Conservation (phyloP, 2,329 filamentous ascomycete genomes). For the Clarireedia monteithiana region DNA sequence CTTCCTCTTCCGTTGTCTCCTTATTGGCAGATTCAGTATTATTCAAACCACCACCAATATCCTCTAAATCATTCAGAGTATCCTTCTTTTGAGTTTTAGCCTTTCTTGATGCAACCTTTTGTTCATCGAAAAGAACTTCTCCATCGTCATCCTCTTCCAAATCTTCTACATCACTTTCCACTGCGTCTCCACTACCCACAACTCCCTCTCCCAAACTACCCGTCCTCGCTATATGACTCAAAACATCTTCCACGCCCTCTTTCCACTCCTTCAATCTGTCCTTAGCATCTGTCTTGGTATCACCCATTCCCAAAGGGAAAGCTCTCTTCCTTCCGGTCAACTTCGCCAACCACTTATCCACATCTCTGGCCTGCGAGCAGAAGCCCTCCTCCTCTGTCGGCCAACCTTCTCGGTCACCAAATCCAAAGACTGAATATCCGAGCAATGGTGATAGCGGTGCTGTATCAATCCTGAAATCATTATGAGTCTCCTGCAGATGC, state of each 20-base stretch:
- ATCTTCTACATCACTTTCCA: slow-evolving; percentile 77
- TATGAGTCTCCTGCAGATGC: slow-evolving; percentile 84
- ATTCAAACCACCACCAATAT: slow-evolving; percentile 62
- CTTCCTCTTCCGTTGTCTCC: slow-evolving; percentile 15
- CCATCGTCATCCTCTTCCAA: slow-evolving; percentile 46
- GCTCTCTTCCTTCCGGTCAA: slow-evolving; percentile 79
- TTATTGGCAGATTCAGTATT: slow-evolving; percentile 31
- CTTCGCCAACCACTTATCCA: slow-evolving; percentile 97
- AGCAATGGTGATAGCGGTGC: slow-evolving; percentile 67
- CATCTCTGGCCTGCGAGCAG: slow-evolving; percentile 82
- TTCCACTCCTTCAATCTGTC: slow-evolving; percentile 70
- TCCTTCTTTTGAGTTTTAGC: slow-evolving; percentile 38
- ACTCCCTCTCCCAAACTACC: slow-evolving; percentile 58
- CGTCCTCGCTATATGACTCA: slow-evolving; percentile 55
- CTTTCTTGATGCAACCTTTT: slow-evolving; percentile 34
- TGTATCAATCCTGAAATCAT: slow-evolving; percentile 95
- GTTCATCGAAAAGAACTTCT: slow-evolving; percentile 43
- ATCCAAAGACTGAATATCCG: slow-evolving; percentile 89
- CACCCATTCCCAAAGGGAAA: slow-evolving; percentile 81
- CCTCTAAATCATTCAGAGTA: slow-evolving; percentile 72
- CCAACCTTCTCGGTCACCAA: slow-evolving; percentile 89
- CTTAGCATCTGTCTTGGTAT: slow-evolving; percentile 67
- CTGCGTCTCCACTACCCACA: slow-evolving; percentile 71
- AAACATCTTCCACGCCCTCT: slow-evolving; percentile 61
- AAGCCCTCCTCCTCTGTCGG: slow-evolving; percentile 84